Conservation (phyloP, 1,139 yeast genomes). For the Wickerhamomyces sp. region DNA sequence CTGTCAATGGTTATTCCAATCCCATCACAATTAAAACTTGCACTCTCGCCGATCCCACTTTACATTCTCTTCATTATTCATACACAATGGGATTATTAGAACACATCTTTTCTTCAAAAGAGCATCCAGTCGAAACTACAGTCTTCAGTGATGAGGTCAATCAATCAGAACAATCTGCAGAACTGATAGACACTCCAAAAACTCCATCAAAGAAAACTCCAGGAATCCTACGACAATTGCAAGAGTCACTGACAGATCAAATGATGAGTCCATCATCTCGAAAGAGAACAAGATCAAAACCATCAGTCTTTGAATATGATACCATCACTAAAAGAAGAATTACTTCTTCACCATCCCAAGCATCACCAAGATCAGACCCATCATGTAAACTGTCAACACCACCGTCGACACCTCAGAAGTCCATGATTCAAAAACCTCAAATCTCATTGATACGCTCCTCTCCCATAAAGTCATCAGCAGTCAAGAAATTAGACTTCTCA, state of each 20-base stretch:
- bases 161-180: neutral
- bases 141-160: neutral
- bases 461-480: neutral
- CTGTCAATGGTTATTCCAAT: too few relatives aligned
- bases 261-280: neutral
- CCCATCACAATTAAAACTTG: too few relatives aligned
- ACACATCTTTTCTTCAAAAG: neutral
- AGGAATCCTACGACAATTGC: constrained; percentile 8
- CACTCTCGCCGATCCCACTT: neutral
- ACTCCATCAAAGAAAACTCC: constrained; percentile 4
- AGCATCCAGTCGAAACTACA: neutral
- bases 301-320: neutral
- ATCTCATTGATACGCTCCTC: neutral
- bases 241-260: constrained; percentile 4
- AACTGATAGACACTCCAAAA: neutral
- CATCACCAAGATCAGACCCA: constrained; percentile 6
- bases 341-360: constrained; percentile 14
- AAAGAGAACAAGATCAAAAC: constrained; percentile 1
- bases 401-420: neutral
- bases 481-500: neutral
- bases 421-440: neutral
- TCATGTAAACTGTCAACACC: neutral
- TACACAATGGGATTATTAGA: constrained; percentile 1
- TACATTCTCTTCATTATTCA: neutral
- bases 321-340: constrained; percentile 7